Conservation (phyloP, 441 rosid genomes). For the Cnidoscolus chayamansa region DNA sequence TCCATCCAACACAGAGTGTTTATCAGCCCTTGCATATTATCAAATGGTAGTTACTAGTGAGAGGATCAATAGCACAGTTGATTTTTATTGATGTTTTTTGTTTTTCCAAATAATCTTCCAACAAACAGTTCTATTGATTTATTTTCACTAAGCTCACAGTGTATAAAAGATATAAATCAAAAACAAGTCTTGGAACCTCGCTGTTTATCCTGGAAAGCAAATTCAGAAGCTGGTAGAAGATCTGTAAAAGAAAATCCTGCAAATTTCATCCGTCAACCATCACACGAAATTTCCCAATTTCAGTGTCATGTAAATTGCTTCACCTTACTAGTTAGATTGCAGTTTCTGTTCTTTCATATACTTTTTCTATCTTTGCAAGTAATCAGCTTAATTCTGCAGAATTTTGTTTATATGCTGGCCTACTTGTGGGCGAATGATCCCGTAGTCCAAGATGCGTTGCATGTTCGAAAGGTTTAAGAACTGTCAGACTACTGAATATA, state of each 20-base stretch:
- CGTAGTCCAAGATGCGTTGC: constrained; percentile 4
- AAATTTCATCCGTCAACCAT: constrained; percentile 26
- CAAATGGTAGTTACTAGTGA: constrained; percentile 13
- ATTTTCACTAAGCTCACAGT: constrained; percentile 11
- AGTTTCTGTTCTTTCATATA: neutral
- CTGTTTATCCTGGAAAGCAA: constrained; percentile 19
- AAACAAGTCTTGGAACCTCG: constrained; percentile 26
- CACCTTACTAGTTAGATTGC: neutral
- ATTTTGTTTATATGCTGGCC: constrained; percentile 29
- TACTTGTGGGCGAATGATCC: constrained; percentile 29
- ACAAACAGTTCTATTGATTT: neutral
- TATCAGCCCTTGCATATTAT: constrained; percentile 20
- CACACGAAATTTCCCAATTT: constrained; percentile 29
- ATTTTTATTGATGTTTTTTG: neutral
- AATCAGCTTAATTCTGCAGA: constrained; percentile 15
- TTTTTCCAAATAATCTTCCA: neutral
- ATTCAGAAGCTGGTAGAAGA: constrained; percentile 17
- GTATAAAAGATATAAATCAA: constrained; percentile 27
- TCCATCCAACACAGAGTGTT: constrained; percentile 32
- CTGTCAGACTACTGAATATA: neutral
- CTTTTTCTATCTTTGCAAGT: neutral
- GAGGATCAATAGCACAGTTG: neutral
- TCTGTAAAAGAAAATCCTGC: constrained; percentile 14
- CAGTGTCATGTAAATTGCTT: constrained; percentile 32
- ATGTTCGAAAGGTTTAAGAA: constrained; percentile 1